Conservation (phyloP, 2,329 filamentous ascomycete genomes). For the Phyllosticta citrichinensis region DNA sequence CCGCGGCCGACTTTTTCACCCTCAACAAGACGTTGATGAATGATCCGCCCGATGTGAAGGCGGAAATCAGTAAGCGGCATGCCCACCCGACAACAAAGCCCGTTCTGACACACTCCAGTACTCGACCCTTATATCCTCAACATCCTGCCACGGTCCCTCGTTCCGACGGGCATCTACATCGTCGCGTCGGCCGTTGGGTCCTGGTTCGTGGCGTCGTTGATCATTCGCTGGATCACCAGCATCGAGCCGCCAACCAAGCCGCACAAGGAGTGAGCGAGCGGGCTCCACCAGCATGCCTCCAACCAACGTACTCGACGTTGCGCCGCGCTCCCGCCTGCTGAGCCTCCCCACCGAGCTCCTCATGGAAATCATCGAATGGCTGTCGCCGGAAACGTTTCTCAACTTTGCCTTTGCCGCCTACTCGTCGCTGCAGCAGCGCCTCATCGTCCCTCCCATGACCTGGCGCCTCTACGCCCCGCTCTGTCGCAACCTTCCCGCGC, state of each 20-base stretch:
- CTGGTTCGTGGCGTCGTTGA: constrained; percentile 40
- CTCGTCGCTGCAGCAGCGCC: constrained; percentile 30
- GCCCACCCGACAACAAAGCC: background rate
- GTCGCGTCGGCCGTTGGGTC: constrained; percentile 46
- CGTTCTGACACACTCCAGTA: constrained; percentile 35
- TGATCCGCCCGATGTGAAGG: constrained; percentile 59
- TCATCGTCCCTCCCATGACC: constrained; percentile 23
- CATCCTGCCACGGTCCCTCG: constrained; percentile 65
- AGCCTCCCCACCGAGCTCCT: constrained; percentile 38
- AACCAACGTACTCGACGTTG: background rate
- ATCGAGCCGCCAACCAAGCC: constrained; percentile 17
- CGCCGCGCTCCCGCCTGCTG: background rate
- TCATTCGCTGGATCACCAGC: constrained; percentile 25
- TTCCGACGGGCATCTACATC: constrained; percentile 63
- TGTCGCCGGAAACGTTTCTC: constrained; percentile 32
- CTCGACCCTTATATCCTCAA: constrained; percentile 80
- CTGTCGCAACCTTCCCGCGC: constrained; percentile 13
- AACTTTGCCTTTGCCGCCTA: constrained; percentile 39
- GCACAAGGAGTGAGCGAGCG: constrained; percentile 22
- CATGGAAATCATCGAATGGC: constrained; percentile 33
- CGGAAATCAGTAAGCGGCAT: constrained; percentile 51
- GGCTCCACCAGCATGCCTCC: background rate
- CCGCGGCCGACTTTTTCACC: constrained; percentile 79
- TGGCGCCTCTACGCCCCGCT: constrained; percentile 7
- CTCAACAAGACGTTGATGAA: constrained; percentile 65